Evolutionary conservation across 116 monocot species (phyloP), one percentile per base, ranked within the genome.

Genomic region (Dioscorea cayenensis): DNA sequence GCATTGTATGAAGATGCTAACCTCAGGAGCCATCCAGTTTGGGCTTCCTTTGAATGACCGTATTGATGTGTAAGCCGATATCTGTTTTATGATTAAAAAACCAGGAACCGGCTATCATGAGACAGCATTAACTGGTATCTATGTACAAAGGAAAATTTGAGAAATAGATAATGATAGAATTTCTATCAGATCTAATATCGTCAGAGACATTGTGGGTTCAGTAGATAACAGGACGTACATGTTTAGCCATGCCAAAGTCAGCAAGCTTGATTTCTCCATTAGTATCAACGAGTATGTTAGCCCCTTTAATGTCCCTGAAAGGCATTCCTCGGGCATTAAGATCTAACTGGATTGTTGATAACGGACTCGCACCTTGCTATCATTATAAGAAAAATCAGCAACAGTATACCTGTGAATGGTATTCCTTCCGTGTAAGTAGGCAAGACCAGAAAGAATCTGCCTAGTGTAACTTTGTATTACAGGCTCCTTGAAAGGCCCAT

Each of bases 21-120:
- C 97, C 97, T 97, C 97, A 63, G 97, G 97, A 76, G 97, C 97
- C 90, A 97, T 97, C 97, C 97, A 97, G 64, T 93, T 90, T 37
- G 97, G 97, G 73, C 97, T 97, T 84, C 97, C 97, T 80, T 90
- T 97, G 66, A 97, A 93, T 52, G 97, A 97, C 18, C 81, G 88
- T 78, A 93, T 86, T 60, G 93, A 86, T 72, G 80, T 78, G 77
- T 82, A 90, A 20, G 88, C 75, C 48, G 97, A 80, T 65, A 85
- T 97, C 97, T 90, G 87, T 63, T 75, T 73, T 58, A 73, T 66
- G 63, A 69, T 62, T 32, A 81, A 16, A 55, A 55, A 55, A 49
- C 19, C 65, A 51, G n/a, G 22, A 58, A 43, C 43, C 8, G 43
- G 12, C 43, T 9, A 9, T 43, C 43, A 43, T 43, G 11, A 43